These are phyloP conservation scores for Wickerhamomyces ciferrii DNA, from an alignment of 805 yeast genomes.

Conservation along the genomic window DNA sequence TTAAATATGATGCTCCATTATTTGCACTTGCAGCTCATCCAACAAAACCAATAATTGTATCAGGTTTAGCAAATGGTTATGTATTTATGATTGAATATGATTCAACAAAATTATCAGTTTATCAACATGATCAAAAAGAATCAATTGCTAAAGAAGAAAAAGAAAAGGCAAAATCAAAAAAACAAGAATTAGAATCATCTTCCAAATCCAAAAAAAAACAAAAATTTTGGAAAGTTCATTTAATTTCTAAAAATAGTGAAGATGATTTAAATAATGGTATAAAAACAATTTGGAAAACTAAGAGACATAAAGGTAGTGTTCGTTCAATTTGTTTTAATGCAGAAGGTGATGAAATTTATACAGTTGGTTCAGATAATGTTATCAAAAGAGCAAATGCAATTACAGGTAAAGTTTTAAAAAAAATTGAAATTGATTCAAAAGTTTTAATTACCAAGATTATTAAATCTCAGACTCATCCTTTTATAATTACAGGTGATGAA, in stretches of 20 bases:
- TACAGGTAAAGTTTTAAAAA: slow-evolving; percentile 72
- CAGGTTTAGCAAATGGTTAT: slow-evolving; percentile 83
- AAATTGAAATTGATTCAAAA: slow-evolving; percentile 26
- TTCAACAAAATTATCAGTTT: slow-evolving; percentile 36
- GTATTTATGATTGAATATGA: slow-evolving; percentile 59
- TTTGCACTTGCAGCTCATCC: slow-evolving; percentile 82
- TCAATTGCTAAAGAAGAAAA: slow-evolving; percentile 9
- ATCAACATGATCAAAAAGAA: slow-evolving; percentile 19
- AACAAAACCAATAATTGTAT: slow-evolving; percentile 48
- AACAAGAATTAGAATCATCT: slow-evolving; percentile 2
- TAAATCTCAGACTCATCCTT: slow-evolving; percentile 28
- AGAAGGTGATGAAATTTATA: slow-evolving; percentile 44
- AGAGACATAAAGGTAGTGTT: slow-evolving; percentile 86
- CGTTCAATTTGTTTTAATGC: slow-evolving; percentile 62
- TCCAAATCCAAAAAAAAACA: slow-evolving; percentile 23
- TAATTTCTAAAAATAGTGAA: slow-evolving; percentile 12
- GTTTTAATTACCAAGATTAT: slow-evolving; percentile 26
- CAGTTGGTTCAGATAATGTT: slow-evolving; percentile 77
- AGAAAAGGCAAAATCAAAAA: slow-evolving; percentile 18
- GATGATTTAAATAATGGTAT: slow-evolving; percentile 23
- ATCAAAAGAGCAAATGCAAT: slow-evolving; percentile 67
- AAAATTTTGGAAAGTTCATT: slow-evolving; percentile 42
- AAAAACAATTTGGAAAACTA: slow-evolving; percentile 68
- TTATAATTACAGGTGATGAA: slow-evolving; percentile 60
- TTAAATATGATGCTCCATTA: slow-evolving; percentile 51